phyloP scores from a whole-genome alignment of 345 rosid species.

The Populus davidiana region DNA sequence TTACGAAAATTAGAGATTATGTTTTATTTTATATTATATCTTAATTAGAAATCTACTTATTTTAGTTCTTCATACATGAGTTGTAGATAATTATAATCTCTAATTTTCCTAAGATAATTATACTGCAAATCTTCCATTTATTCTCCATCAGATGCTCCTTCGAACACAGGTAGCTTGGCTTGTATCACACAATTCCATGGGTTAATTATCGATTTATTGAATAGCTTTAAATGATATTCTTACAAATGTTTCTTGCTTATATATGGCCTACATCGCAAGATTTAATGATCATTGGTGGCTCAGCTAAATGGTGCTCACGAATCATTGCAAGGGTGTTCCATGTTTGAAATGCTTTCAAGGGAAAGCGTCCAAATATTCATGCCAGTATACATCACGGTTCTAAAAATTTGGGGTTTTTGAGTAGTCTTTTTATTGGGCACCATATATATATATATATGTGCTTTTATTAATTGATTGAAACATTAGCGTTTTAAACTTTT shows the following conservation, averaged over 20 bases:
- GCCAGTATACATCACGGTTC: not conserved
- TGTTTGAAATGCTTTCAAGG: not conserved
- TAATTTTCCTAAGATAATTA: too few relatives aligned
- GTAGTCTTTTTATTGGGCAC: not conserved
- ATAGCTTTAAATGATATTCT: not conserved
- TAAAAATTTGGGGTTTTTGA: constrained; percentile 1
- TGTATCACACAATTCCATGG: not conserved
- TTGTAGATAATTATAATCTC: too few relatives aligned
- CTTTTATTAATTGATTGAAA: constrained; percentile 5
- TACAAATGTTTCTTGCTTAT: not conserved
- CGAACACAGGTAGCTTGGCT: not conserved
- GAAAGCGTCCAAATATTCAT: not conserved
- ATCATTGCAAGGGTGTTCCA: not conserved
- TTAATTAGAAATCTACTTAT: too few relatives aligned
- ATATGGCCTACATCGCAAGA: not conserved
- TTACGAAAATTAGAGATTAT: too few relatives aligned
- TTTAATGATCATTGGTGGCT: not conserved
- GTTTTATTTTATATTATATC: too few relatives aligned
- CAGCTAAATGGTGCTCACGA: not conserved
- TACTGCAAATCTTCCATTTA: too few relatives aligned
- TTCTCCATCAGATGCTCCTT: not conserved
- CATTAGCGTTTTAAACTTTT: constrained; percentile 2
- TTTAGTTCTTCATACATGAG: too few relatives aligned
- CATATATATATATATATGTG: not conserved
- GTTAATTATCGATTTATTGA: not conserved